Evolutionary conservation across 768 basidiomycete genomes (phyloP).

Genomic region (Agaricus subrufescens): DNA sequence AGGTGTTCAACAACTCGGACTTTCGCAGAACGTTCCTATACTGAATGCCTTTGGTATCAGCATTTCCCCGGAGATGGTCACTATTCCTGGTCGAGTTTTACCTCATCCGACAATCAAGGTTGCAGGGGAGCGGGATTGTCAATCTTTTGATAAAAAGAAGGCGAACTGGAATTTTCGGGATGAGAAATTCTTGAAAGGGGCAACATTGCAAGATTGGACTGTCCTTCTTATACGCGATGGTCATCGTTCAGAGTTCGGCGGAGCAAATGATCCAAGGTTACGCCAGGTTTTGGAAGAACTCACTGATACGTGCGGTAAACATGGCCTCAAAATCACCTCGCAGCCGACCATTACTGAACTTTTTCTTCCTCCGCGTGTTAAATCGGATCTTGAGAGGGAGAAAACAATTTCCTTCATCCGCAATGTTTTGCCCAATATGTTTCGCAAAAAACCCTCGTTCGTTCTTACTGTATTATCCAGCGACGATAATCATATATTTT

Average conservation of each 20-base stretch:
- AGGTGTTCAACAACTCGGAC: slow-evolving; percentile 62
- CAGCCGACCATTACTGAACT: slow-evolving; percentile 35
- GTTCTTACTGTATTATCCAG: slow-evolving; percentile 64
- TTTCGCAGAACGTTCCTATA: slow-evolving; percentile 32
- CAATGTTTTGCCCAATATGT: slow-evolving; percentile 25
- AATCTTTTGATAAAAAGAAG: slow-evolving; percentile 25
- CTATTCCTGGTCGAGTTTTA: slow-evolving; percentile 68
- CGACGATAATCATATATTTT: slow-evolving; percentile 72
- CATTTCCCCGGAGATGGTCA: slow-evolving; percentile 61
- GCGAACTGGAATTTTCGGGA: slow-evolving; percentile 76
- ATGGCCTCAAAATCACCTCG: slow-evolving; percentile 52
- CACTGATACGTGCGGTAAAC: slow-evolving; percentile 51
- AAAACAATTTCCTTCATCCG: slow-evolving; percentile 44
- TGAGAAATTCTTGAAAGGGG: slow-evolving; percentile 59
- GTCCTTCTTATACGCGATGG: slow-evolving; percentile 66
- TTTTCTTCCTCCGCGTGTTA: slow-evolving; percentile 43
- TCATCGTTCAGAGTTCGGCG: slow-evolving; percentile 52
- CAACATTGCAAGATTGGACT: slow-evolving; percentile 54
- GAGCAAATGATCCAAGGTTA: slow-evolving; percentile 49
- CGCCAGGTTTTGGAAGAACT: slow-evolving; percentile 44
- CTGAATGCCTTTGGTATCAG: slow-evolving; percentile 56
- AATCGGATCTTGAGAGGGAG: slow-evolving; percentile 48
- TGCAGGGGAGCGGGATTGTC: slow-evolving; percentile 33
- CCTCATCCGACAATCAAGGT: slow-evolving; percentile 59
- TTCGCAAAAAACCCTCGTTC: slow-evolving; percentile 47